Evolutionary conservation across 495 filamentous ascomycete species (phyloP), one percentile per base, ranked within the genome.

Genomic region (Hapsidospora chrysogenum): DNA sequence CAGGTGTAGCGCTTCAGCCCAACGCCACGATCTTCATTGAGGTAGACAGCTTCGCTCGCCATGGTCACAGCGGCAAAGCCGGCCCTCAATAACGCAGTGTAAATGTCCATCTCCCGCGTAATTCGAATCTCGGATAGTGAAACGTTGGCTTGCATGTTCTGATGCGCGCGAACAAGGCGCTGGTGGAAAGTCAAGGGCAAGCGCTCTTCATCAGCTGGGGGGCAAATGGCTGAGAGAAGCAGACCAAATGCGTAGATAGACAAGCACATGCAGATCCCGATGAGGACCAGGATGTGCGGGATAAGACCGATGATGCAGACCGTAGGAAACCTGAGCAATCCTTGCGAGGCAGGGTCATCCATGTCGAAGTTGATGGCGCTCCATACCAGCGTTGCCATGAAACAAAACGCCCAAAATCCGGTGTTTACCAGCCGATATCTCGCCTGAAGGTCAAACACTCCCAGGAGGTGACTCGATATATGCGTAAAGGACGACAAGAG

Each of bases 241-340:
- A 96, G 53, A 1, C 87, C 85, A 4, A 92, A 39, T 1, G 47
- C 52, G 46, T 96, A 97, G 21, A 97, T 86, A 6, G 52, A 37
- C 2, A 61, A 60, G 48, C 89, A 96, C 9, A 73, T 53, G 11
- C 71, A 32, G 23, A 94, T 93, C 0, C 87, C 92, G 2, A 65
- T 42, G 2, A 95, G 51, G 16, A 96, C 78, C 11, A 93, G 58
- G 1, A 96, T 54, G 49, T 97, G 92, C 0, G 89, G 89, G 29
- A 96, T 80, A 47, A 95, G 93, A 1, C 87, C 85, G 28, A 97
- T 75, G 31, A 96, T 82, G 52, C 81, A 94, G 21, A 96, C 85
- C 0, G 86, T 95, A 13, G 89, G 89, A 42, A 87, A 94, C 37
- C 78, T 69, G 10, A 93, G 66, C 21, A 74, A 43, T 6, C 63